Conservation (phyloP, 202 grass and related monocot genomes). For the Digitaria exilis region DNA sequence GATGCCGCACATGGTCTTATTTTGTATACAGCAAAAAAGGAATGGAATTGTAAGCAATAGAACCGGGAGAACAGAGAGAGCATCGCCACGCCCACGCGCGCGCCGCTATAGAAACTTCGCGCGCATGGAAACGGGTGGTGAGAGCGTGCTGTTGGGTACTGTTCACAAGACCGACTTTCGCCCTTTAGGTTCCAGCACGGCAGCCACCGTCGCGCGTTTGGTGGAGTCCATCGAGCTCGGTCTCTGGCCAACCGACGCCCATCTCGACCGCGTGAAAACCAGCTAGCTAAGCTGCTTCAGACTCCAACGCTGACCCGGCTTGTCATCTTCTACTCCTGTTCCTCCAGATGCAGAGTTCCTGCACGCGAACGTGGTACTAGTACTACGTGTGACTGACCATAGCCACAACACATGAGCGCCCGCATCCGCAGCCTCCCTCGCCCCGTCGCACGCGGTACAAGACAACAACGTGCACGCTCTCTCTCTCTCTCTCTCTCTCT, state of each 20-base stretch:
- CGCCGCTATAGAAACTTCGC: too few relatives aligned
- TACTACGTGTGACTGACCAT: neutral
- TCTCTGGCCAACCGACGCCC: neutral
- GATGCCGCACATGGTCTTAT: neutral
- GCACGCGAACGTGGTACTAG: neutral
- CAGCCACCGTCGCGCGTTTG: neutral
- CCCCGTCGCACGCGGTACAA: neutral
- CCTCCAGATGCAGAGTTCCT: neutral
- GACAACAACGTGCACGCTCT: neutral
- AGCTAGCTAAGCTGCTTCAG: neutral
- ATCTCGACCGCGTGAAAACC: neutral
- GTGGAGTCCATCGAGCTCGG: neutral
- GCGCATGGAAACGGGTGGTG: too few relatives aligned
- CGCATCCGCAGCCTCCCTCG: neutral
- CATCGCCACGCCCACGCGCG: too few relatives aligned
- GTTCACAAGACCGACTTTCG: too few relatives aligned
- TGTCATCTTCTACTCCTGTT: neutral
- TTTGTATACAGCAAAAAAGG: too few relatives aligned
- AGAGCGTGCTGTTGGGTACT: too few relatives aligned
- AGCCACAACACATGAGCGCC: neutral
- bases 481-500: too few relatives aligned
- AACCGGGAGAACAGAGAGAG: too few relatives aligned
- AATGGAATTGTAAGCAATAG: too few relatives aligned
- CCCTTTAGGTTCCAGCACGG: neutral
- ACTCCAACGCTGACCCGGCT: conserved; percentile 8